These are phyloP conservation scores for Cladophialophora immunda DNA, from an alignment of 2,329 filamentous ascomycete species.

Conservation along the genomic window DNA sequence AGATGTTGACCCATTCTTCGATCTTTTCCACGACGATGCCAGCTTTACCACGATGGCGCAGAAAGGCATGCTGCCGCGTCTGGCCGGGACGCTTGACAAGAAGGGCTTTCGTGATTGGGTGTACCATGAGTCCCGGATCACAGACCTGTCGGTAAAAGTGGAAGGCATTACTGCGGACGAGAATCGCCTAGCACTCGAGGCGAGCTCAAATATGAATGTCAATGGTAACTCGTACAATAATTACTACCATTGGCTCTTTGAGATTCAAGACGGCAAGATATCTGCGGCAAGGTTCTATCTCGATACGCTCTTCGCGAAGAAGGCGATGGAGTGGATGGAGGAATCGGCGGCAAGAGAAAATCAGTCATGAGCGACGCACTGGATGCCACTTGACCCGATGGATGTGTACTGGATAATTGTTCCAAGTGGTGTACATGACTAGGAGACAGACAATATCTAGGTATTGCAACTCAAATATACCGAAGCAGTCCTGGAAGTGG, in stretches of 20 bases:
- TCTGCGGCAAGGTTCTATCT: slow-evolving; percentile 17
- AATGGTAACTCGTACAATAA: slow-evolving; percentile 17
- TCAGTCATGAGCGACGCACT: too few relatives aligned
- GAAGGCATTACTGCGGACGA: slow-evolving; percentile 13
- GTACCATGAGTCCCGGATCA: slow-evolving; percentile 5
- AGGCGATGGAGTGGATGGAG: slow-evolving; percentile 11
- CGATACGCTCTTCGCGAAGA: slow-evolving; percentile 18
- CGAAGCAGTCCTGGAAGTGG: too few relatives aligned
- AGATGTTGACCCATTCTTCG: slow-evolving; percentile 14
- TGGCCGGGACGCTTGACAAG: slow-evolving; percentile 14
- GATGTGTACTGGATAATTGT: not conserved
- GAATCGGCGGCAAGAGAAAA: not conserved
- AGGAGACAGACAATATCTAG: too few relatives aligned
- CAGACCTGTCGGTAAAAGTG: not conserved
- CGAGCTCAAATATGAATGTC: slow-evolving; percentile 8
- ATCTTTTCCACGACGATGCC: slow-evolving; percentile 16
- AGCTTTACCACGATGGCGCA: slow-evolving; percentile 14
- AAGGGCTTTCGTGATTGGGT: slow-evolving; percentile 10
- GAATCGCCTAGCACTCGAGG: slow-evolving; percentile 11
- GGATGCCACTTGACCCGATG: too few relatives aligned
- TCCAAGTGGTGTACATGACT: too few relatives aligned
- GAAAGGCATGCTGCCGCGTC: slow-evolving; percentile 12
- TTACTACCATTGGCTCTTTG: slow-evolving; percentile 14
- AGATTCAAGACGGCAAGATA: slow-evolving; percentile 16
- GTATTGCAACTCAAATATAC: too few relatives aligned